Conservation (phyloP, 768 basidiomycete genomes). For the Tephrocybe rancida region DNA sequence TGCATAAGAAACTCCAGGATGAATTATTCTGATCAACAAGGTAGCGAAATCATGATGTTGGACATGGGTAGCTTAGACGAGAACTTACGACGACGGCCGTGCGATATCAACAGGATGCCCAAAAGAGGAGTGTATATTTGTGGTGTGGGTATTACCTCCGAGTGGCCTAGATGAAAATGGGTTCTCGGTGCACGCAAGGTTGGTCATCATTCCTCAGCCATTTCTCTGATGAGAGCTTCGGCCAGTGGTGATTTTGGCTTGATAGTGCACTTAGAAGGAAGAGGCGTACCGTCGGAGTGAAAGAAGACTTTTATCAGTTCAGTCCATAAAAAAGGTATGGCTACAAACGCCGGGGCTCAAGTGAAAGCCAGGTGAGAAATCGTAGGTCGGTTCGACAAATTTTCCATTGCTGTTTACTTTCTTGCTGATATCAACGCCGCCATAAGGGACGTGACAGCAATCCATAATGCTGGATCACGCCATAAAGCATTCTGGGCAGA, state of each 20-base stretch:
- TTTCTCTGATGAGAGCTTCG: conserved; percentile 2
- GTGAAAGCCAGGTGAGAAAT: conserved; percentile 2
- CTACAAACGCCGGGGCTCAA: neutral
- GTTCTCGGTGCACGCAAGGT: no score
- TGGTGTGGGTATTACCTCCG: no score
- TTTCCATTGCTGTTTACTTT: conserved; percentile 20
- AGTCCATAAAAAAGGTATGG: no score
- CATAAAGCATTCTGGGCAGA: conserved; percentile 39
- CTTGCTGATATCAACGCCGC: conserved; percentile 30
- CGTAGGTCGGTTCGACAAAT: conserved; percentile 11
- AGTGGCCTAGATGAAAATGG: no score
- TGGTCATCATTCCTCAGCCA: neutral
- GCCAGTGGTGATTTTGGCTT: conserved; percentile 8
- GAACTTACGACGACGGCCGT: no score
- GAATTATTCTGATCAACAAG: no score
- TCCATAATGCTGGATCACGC: conserved; percentile 32
- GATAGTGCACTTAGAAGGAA: conserved; percentile 14
- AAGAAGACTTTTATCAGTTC: no score
- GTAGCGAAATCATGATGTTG: no score
- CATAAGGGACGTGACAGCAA: conserved; percentile 30
- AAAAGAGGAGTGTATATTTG: no score
- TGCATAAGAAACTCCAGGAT: no score
- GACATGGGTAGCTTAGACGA: no score
- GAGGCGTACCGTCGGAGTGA: conserved; percentile 12
- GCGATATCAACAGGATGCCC: no score